Evolutionary conservation across 306 rosid genomes (phyloP), one percentile per base, ranked within the genome.

Genomic region (Sicyos baderoa): DNA sequence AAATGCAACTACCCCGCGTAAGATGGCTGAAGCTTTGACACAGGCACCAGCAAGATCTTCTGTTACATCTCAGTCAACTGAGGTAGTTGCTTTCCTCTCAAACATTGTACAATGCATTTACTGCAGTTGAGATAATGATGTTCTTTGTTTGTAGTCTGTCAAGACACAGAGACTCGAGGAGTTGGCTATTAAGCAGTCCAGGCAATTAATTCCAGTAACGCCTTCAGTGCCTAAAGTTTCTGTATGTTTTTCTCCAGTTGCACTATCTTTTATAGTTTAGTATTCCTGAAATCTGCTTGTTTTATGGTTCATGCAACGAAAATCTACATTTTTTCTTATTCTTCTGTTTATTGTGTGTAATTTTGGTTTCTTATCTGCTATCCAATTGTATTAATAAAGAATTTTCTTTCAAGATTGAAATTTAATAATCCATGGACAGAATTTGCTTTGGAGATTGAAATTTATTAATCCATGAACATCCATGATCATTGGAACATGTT

Each of bases 81-180:
- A 77, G 76, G 72, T 55, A 66, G 66, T 71, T 53, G 21, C 69
- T 16, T 55, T 21, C 71, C 54, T 22, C 14, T 18, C 7, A 17
- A 57, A 16, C 11, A 1, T 21, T 42, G 40, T 56, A 19, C 10
- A 10, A 60, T 18, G 22, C 49, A 44, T 54, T 35, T 4, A 8
- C 25, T 57, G 40, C 68, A 44, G 42, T 58, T 57, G 6, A 14
- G 13, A 35, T 72, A 44, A 51, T 54, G 12, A 6, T 10, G 14
- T 56, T 77, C 54, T 53, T 73, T 47, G 23, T 74, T 17, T 84
- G 55, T 74, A 90, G 97, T 85, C 82, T 9, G 85, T 83, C 70
- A 82, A 86, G 81, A 84, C 94, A n/a, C 99, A 93, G 54, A 88
- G 99, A 83, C 99, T 86, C 8, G 99, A 93, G 81, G 99, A 93